phyloP scores from a whole-genome alignment of 306 rosid species.

The Elaeagnus macrophylla region DNA sequence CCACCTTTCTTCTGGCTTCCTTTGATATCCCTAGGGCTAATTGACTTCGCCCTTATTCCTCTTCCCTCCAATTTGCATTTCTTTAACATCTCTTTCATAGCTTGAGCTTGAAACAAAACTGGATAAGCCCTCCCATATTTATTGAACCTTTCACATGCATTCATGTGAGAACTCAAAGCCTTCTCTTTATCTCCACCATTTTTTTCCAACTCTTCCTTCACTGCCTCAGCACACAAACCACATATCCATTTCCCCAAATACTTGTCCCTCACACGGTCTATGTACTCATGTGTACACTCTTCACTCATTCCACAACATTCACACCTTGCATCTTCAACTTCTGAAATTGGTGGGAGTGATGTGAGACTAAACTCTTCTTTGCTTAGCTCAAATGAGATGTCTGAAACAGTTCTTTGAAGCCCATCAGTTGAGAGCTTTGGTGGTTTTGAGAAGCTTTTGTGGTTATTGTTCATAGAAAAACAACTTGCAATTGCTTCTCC shows the following conservation, averaged over 20 bases:
- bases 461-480: too few species aligned
- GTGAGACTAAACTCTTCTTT: constrained; percentile 28
- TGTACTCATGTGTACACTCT: constrained; percentile 88
- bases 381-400: constrained; percentile 57
- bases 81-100: constrained; percentile 88
- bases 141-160: constrained; percentile 77
- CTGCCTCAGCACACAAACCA: constrained; percentile 81
- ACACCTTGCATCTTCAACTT: constrained; percentile 72
- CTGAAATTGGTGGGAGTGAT: constrained; percentile 52
- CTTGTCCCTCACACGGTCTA: constrained; percentile 51
- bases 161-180: constrained; percentile 60
- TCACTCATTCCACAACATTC: constrained; percentile 96
- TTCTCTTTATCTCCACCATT: constrained; percentile 68
- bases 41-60: constrained; percentile 52
- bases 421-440: constrained; percentile 40
- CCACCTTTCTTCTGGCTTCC: constrained; percentile 44
- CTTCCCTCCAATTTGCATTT: constrained; percentile 54
- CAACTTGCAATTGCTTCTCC: constrained; percentile 41
- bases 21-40: constrained; percentile 63
- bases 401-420: constrained; percentile 68
- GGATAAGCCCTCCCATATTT: constrained; percentile 79
- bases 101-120: constrained; percentile 74
- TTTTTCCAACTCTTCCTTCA: constrained; percentile 77
- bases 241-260: constrained; percentile 70
- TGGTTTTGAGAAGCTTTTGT: constrained; percentile 29